Evolutionary conservation across 495 filamentous ascomycete species (phyloP).

Genomic region (Penicillium crystallinum): DNA sequence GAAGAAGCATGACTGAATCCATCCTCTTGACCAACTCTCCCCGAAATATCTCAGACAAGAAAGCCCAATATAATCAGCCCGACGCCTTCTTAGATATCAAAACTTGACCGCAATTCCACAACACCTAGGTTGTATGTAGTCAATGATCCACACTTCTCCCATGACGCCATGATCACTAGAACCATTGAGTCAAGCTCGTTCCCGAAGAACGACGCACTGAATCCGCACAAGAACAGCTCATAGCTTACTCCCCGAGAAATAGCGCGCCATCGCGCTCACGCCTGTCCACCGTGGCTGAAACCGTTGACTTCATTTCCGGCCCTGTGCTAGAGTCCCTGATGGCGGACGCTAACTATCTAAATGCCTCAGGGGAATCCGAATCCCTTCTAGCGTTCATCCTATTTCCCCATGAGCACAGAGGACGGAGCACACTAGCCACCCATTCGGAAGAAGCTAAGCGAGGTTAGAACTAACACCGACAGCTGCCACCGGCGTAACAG

Average conservation of each 20-base stretch:
- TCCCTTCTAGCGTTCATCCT: neutral
- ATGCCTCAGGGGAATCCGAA: neutral
- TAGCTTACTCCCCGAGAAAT: neutral
- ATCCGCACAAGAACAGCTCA: neutral
- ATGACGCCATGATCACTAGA: neutral
- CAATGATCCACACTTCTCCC: too few relatives aligned
- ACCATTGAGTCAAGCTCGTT: too few relatives aligned
- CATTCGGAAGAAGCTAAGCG: neutral
- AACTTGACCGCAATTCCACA: neutral
- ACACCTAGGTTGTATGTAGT: too few relatives aligned
- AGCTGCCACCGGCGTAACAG: neutral
- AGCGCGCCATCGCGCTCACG: neutral
- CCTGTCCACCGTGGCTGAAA: neutral
- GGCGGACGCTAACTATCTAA: neutral
- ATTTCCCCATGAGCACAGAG: neutral
- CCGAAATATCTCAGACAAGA: neutral
- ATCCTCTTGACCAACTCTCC: neutral
- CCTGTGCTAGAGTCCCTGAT: neutral
- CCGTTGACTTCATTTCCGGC: neutral
- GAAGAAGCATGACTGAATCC: neutral
- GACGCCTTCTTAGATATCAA: neutral
- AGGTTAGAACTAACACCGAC: neutral
- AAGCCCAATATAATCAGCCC: neutral
- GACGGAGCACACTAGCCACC: neutral
- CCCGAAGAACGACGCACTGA: neutral